Conservation (phyloP, 805 yeast genomes). For the Lipomyces mesembrius region DNA sequence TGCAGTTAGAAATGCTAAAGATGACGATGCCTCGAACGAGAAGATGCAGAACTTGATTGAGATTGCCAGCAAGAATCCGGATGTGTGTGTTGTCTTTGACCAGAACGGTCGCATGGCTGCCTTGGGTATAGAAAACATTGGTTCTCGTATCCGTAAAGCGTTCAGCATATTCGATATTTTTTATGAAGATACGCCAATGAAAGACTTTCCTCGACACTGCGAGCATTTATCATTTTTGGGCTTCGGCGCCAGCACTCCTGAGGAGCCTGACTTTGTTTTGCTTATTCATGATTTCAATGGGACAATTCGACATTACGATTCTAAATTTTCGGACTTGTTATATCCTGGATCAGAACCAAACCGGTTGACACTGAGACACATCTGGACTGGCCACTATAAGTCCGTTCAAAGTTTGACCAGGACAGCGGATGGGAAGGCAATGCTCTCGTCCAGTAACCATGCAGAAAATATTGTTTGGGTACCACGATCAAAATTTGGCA, state of each 20-base stretch:
- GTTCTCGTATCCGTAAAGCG: slow-evolving; percentile 32
- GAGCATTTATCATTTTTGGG: slow-evolving; percentile 27
- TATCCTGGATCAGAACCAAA: slow-evolving; percentile 19
- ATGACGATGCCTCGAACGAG: slow-evolving; percentile 10
- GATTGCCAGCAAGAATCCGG: slow-evolving; percentile 38
- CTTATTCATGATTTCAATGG: slow-evolving; percentile 44
- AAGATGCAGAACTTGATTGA: slow-evolving; percentile 29
- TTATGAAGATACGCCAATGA: slow-evolving; percentile 30
- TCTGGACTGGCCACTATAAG: slow-evolving; percentile 84
- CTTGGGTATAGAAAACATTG: slow-evolving; percentile 39
- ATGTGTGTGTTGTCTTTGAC: slow-evolving; percentile 38
- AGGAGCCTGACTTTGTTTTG: slow-evolving; percentile 38
- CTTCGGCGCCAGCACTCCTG: slow-evolving; percentile 34
- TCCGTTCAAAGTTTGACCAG: slow-evolving; percentile 70
- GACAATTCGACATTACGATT: slow-evolving; percentile 45
- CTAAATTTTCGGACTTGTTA: slow-evolving; percentile 39
- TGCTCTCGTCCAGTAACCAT: slow-evolving; percentile 64
- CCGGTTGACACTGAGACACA: slow-evolving; percentile 50
- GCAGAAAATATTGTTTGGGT: slow-evolving; percentile 67
- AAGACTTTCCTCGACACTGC: slow-evolving; percentile 29
- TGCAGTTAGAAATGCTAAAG: slow-evolving; percentile 36
- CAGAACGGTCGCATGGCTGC: slow-evolving; percentile 38
- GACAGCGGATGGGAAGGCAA: slow-evolving; percentile 66
- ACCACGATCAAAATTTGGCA: slow-evolving; percentile 26
- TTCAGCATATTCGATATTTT: slow-evolving; percentile 36